A percentile compares a stretch with the other conserved stretches of the same genome.
Evolutionary conservation across 1,284 basidiomycete species (phyloP).

Genomic region (Leucoagaricus sp.): DNA sequence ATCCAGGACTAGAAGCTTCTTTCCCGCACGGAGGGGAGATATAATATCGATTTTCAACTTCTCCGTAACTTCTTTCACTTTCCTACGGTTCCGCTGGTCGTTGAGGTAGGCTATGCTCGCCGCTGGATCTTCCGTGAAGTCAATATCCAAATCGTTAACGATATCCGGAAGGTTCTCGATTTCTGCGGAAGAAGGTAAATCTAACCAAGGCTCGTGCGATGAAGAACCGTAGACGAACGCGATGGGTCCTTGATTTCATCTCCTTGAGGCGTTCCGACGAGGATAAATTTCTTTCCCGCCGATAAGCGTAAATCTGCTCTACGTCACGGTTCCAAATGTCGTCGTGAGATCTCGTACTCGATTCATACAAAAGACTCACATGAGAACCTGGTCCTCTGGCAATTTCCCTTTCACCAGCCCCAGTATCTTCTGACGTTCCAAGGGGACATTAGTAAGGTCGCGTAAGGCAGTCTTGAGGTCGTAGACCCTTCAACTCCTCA

Average conservation of each 20-base stretch:
- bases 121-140: constrained; percentile 63
- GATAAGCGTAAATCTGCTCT: constrained; percentile 63
- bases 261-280: constrained; percentile 83
- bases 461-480: constrained; percentile 70
- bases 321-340: not conserved
- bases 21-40: constrained; percentile 73
- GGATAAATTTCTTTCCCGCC: constrained; percentile 72
- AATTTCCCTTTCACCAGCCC: constrained; percentile 86
- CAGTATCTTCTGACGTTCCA: constrained; percentile 87
- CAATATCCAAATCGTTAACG: constrained; percentile 79
- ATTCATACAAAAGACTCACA: constrained; percentile 43
- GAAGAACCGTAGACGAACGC: constrained; percentile 28
- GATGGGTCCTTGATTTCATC: constrained; percentile 81
- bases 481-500: constrained; percentile 51
- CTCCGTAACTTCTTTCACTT: constrained; percentile 72
- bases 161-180: constrained; percentile 71
- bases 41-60: constrained; percentile 75
- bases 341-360: not conserved
- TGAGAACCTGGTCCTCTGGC: constrained; percentile 69
- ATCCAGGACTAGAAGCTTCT: constrained; percentile 82
- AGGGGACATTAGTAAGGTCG: constrained; percentile 77
- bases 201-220: constrained; percentile 1
- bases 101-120: constrained; percentile 63
- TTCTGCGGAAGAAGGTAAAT: constrained; percentile 40
- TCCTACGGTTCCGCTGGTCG: constrained; percentile 77